Evolutionary conservation across 495 filamentous ascomycete species (phyloP), one percentile per base, ranked within the genome.

Genomic region (Penicillium salamii): DNA sequence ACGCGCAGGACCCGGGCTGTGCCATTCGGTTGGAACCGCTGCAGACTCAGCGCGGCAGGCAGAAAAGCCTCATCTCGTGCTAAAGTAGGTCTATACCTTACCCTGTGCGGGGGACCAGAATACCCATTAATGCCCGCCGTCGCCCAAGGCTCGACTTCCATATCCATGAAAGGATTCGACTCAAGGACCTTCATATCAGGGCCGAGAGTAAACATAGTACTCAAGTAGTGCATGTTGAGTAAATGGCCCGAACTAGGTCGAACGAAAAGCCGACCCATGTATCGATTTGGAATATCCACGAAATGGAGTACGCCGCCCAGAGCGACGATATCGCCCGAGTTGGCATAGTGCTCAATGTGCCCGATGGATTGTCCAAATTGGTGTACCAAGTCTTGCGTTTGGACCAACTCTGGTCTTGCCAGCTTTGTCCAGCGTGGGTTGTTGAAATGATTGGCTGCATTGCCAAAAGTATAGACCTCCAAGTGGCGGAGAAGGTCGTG

Each of bases 391-490:
- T 21, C 52, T 26, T 15, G 18, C 31, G 33, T 7, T 23, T 37
- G 37, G 11, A 6, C 20, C 8, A 35, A 38, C 21, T 38, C 17
- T 12, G 31, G 17, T 9, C 31, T 51, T 33, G 33, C 62, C 7
- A 3, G 24, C 13, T 32, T 53, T 17, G 71, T 71, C 52, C 78
- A 79, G 4, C 26, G 43, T 2, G 89, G 90, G 51, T 91, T 91
- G 65, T 91, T 92, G 63, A 92, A 95, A 64, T 93, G 90, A 55
- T 91, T 92, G 2, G 90, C 87, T 6, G 89, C 88, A 46, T 80
- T 84, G 7, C 88, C 90, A 57, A 95, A 95, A 0, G 89, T 93
- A 65, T 92, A 93, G 11, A 93, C 81, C 60, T 95, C 90, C 9
- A 95, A 73, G 45, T 87, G 84, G 1, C 72, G 63, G 14, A 91